Conservation (phyloP, 2,329 filamentous ascomycete species). For the Exserohilum turcica region DNA sequence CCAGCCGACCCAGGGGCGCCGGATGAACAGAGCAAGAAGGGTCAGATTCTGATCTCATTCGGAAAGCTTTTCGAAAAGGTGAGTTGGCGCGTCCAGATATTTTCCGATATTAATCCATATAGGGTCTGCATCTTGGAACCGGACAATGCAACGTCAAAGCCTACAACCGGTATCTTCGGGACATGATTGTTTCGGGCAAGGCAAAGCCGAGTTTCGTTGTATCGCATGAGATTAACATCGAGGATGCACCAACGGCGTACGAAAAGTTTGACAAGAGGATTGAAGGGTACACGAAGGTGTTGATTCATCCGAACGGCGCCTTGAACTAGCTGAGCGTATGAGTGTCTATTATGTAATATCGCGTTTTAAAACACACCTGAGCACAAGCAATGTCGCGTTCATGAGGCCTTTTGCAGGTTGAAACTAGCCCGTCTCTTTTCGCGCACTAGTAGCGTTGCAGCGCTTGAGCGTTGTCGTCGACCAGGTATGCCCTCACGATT, state of each 20-base stretch:
- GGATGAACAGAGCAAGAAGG: slow-evolving; percentile 64
- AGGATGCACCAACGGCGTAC: slow-evolving; percentile 65
- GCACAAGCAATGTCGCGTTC: not conserved
- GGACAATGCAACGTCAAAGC: slow-evolving; percentile 72
- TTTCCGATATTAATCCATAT: slow-evolving; percentile 8
- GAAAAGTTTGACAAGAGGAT: slow-evolving; percentile 69
- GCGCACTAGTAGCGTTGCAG: slow-evolving; percentile 22
- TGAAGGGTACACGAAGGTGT: slow-evolving; percentile 70
- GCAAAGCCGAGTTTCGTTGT: slow-evolving; percentile 71
- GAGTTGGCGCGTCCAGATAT: slow-evolving; percentile 6
- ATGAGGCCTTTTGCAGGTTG: not conserved
- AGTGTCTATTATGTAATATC: slow-evolving; percentile 4
- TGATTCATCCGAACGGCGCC: slow-evolving; percentile 67
- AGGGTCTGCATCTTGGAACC: slow-evolving; percentile 65
- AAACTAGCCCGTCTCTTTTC: not conserved
- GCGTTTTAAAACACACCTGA: slow-evolving; percentile 1
- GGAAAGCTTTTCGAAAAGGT: slow-evolving; percentile 73
- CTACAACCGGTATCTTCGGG: slow-evolving; percentile 69
- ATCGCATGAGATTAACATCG: slow-evolving; percentile 66
- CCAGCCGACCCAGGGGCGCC: slow-evolving; percentile 66
- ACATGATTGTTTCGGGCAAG: slow-evolving; percentile 67
- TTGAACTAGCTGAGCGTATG: slow-evolving; percentile 23
- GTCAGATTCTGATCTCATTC: slow-evolving; percentile 67
- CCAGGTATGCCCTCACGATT: slow-evolving; percentile 73
- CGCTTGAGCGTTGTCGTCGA: slow-evolving; percentile 63